Conservation (phyloP, 805 yeast genomes). For the Pichia eremophila region DNA sequence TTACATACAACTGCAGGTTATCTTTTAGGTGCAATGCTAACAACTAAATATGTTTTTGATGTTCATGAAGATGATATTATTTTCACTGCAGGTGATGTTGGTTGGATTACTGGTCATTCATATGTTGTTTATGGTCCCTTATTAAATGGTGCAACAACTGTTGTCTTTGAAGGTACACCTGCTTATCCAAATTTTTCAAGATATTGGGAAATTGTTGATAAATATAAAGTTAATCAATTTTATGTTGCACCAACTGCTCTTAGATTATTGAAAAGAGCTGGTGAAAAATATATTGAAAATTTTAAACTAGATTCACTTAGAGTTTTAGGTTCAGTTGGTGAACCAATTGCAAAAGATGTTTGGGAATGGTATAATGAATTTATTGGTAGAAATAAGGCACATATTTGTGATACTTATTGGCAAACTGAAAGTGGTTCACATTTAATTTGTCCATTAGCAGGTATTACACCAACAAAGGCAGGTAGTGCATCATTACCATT, state of each 20-base stretch:
- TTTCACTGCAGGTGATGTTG: constrained; percentile 85
- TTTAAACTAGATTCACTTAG: constrained; percentile 58
- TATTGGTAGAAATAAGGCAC: constrained; percentile 61
- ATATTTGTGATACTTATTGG: constrained; percentile 81
- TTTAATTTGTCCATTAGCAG: constrained; percentile 67
- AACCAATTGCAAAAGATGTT: constrained; percentile 76
- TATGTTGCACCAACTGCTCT: constrained; percentile 82
- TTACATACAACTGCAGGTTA: constrained; percentile 78
- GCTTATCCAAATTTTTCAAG: constrained; percentile 75
- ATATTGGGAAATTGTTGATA: constrained; percentile 69
- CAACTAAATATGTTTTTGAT: constrained; percentile 71
- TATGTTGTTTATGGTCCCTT: constrained; percentile 79
- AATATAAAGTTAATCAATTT: constrained; percentile 65
- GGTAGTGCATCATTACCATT: constrained; percentile 82
- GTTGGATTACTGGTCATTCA: constrained; percentile 88
- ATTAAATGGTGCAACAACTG: constrained; percentile 64
- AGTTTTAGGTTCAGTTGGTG: constrained; percentile 76
- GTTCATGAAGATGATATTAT: constrained; percentile 63
- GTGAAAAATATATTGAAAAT: constrained; percentile 50
- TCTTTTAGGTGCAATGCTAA: constrained; percentile 60
- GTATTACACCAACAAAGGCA: constrained; percentile 72
- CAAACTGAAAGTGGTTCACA: constrained; percentile 84
- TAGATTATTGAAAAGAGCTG: constrained; percentile 67
- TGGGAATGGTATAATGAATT: constrained; percentile 80
- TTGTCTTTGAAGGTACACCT: constrained; percentile 82